Percentiles rank a stretch among this genome's conserved stretches.
Evolutionary conservation across 352 stramenopile species (phyloP).

Genomic region (Globisporangium alternatum): DNA sequence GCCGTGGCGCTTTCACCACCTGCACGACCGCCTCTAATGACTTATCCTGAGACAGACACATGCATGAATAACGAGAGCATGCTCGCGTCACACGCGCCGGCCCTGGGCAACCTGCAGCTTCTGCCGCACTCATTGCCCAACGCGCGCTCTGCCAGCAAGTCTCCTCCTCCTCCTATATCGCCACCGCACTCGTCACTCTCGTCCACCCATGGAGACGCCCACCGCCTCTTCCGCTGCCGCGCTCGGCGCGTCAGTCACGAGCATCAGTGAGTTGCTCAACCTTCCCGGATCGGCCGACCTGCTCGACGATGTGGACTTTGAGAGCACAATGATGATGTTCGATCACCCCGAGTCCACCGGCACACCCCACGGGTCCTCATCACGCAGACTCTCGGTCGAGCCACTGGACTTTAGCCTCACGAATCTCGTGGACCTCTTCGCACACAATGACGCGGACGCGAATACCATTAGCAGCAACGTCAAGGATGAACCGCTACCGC

Average conservation of each 20-base stretch:
- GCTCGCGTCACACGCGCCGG: background rate
- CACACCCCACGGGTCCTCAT: background rate
- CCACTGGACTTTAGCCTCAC: slow-evolving; percentile 42
- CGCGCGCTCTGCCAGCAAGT: background rate
- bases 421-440: slow-evolving; percentile 47
- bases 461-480: slow-evolving; percentile 4
- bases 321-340: slow-evolving; percentile 68
- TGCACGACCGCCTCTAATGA: too few relatives aligned
- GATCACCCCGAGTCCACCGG: slow-evolving; percentile 21
- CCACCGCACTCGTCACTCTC: background rate
- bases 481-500: slow-evolving; percentile 11
- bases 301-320: slow-evolving; percentile 59
- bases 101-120: background rate
- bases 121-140: background rate
- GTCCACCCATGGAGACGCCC: slow-evolving; percentile 4
- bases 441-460: slow-evolving; percentile 24
- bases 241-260: slow-evolving; percentile 11
- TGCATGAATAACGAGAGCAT: background rate
- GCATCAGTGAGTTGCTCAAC: slow-evolving; percentile 44
- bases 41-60: too few relatives aligned
- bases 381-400: slow-evolving; percentile 30
- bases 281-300: slow-evolving; percentile 42
- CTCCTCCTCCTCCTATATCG: background rate
- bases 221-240: slow-evolving; percentile 3
- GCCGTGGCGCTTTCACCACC: too few relatives aligned